Evolutionary conservation across 345 rosid species (phyloP).

Genomic region (Laguncularia racemosa): DNA sequence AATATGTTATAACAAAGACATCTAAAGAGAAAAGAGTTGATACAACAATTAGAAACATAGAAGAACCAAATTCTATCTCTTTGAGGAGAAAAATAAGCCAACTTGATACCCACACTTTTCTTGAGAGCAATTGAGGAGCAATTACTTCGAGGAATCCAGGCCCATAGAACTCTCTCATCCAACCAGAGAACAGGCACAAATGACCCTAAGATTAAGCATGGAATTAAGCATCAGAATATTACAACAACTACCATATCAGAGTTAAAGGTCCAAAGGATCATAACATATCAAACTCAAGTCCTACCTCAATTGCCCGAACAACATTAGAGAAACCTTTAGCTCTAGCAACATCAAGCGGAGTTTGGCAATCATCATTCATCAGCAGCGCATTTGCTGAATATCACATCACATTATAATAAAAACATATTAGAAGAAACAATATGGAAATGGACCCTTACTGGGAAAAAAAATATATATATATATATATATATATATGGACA

Average conservation of each 20-base stretch:
- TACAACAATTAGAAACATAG: too few species aligned
- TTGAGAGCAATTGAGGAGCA: conserved; percentile 77
- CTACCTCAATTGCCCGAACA: conserved; percentile 87
- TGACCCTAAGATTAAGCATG: conserved; percentile 34
- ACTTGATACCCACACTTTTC: conserved; percentile 66
- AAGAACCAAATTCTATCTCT: too few species aligned
- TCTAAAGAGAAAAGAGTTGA: too few species aligned
- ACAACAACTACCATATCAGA: background rate
- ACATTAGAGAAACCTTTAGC: conserved; percentile 60
- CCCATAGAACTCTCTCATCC: conserved; percentile 89
- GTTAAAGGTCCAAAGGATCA: background rate
- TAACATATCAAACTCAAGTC: background rate
- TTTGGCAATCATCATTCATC: conserved; percentile 83
- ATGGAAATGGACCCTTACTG: too few species aligned
- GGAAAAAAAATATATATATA: background rate
- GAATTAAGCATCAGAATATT: background rate
- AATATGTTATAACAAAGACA: too few species aligned
- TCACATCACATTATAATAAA: too few species aligned
- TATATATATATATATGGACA: background rate
- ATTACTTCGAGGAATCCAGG: conserved; percentile 75
- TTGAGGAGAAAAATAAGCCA: conserved; percentile 1
- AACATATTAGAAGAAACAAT: too few species aligned
- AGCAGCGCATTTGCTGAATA: conserved; percentile 71
- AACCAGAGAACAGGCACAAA: conserved; percentile 83
- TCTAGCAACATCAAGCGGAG: conserved; percentile 89